phyloP scores from a whole-genome alignment of 2,329 filamentous ascomycete species.

The Cytospora mali region DNA sequence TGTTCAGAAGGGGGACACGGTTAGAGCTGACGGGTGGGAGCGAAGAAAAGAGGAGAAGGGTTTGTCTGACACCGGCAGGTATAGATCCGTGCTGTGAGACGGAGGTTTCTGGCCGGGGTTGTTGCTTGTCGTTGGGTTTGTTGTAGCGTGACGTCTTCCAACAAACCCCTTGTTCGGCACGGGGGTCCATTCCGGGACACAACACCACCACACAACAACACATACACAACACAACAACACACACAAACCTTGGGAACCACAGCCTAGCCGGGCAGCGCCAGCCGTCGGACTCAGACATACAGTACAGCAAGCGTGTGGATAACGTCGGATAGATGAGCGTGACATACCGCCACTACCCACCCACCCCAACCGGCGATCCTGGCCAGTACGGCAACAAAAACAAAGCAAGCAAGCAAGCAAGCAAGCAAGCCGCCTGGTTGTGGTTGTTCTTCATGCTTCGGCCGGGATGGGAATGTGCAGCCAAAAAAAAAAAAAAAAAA shows the following conservation, averaged over 20 bases:
- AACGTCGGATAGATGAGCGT: background rate
- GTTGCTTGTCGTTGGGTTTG: background rate
- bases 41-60: too few relatives aligned
- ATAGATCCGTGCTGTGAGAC: slow-evolving; percentile 8
- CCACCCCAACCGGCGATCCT: too few relatives aligned
- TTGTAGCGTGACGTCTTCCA: background rate
- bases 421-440: too few relatives aligned
- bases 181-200: too few relatives aligned
- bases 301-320: background rate
- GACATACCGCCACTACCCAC: background rate
- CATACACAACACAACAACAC: background rate
- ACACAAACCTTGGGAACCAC: too few relatives aligned
- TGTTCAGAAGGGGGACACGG: background rate
- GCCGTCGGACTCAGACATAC: background rate
- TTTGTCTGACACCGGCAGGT: background rate
- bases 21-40: background rate
- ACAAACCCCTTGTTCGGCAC: background rate
- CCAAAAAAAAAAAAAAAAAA: too few relatives aligned
- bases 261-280: background rate
- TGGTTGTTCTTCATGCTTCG: background rate
- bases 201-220: background rate
- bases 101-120: background rate
- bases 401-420: too few relatives aligned
- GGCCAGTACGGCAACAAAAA: too few relatives aligned
- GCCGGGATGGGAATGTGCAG: slow-evolving; percentile 11